phyloP scores from a whole-genome alignment of 495 filamentous ascomycete species.

The Penicillium flavigenum region DNA sequence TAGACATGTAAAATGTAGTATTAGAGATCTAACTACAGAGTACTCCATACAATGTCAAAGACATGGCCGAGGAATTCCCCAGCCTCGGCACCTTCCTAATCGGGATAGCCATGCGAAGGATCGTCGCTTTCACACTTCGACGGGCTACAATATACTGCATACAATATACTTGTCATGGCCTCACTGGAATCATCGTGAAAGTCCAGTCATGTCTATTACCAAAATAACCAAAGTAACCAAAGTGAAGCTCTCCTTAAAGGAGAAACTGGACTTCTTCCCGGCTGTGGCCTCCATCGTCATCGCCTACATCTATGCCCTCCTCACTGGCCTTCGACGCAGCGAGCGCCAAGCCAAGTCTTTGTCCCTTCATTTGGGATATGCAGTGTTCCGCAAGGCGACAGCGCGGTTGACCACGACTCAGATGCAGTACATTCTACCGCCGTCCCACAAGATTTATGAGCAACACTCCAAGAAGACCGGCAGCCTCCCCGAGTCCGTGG shows the following conservation, averaged over 20 bases:
- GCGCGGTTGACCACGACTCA: constrained; percentile 30
- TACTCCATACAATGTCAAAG: too few relatives aligned
- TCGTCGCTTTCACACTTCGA: not conserved
- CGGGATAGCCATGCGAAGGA: not conserved
- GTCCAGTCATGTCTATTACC: constrained; percentile 17
- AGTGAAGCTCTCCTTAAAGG: constrained; percentile 27
- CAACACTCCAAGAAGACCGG: constrained; percentile 42
- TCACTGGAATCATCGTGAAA: not conserved
- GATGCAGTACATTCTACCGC: constrained; percentile 39
- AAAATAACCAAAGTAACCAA: constrained; percentile 10
- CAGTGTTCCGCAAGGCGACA: constrained; percentile 37
- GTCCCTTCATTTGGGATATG: constrained; percentile 42
- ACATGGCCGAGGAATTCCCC: too few relatives aligned
- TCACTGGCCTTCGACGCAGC: constrained; percentile 38
- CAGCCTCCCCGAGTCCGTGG: constrained; percentile 46
- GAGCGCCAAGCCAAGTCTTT: constrained; percentile 35
- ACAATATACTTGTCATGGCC: not conserved
- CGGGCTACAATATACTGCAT: too few relatives aligned
- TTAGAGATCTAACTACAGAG: too few relatives aligned
- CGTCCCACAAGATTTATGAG: constrained; percentile 52
- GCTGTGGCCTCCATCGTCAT: constrained; percentile 31
- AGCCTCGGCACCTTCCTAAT: not conserved
- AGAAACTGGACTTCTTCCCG: constrained; percentile 40
- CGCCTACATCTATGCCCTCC: constrained; percentile 32
- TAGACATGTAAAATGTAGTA: too few relatives aligned